Percentiles rank a stretch among this genome's conserved stretches.
These are phyloP conservation scores for Prinsepia uniflora DNA, from an alignment of 306 rosid species.

Conservation along the genomic window DNA sequence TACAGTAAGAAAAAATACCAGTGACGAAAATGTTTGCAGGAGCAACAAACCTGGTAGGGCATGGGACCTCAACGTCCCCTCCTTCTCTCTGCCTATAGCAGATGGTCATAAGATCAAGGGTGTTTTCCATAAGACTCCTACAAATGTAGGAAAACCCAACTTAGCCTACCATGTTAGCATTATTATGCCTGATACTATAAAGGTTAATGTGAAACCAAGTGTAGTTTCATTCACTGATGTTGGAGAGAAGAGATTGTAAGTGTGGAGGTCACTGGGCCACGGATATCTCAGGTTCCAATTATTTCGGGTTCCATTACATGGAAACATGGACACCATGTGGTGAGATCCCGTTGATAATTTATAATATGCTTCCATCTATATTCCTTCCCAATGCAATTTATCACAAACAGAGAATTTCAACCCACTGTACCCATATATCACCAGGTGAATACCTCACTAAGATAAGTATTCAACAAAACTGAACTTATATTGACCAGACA, in stretches of 20 bases:
- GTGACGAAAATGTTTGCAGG: constrained; percentile 16
- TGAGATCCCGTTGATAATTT: constrained; percentile 29
- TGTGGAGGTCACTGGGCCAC: constrained; percentile 12
- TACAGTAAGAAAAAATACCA: constrained; percentile 13
- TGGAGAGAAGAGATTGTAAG: constrained; percentile 23
- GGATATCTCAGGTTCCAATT: constrained; percentile 23
- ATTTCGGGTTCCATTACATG: constrained; percentile 24
- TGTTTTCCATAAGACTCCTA: constrained; percentile 28
- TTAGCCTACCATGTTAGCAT: constrained; percentile 22
- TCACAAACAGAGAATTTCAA: not conserved
- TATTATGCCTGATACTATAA: not conserved
- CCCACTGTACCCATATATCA: not conserved
- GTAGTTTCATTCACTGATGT: constrained; percentile 21
- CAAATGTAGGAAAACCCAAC: constrained; percentile 30
- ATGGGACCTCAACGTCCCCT: constrained; percentile 37
- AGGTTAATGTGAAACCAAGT: constrained; percentile 14
- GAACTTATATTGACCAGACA: not conserved
- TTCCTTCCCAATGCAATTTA: not conserved
- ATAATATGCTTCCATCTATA: constrained; percentile 20
- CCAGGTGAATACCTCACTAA: not conserved
- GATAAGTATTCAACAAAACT: not conserved
- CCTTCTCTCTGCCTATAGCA: constrained; percentile 24
- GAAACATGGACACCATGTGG: constrained; percentile 14
- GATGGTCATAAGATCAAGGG: constrained; percentile 23
- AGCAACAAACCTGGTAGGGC: constrained; percentile 19